Base-by-base conservation (phyloP, 495 filamentous ascomycete genomes). In the Bacidia gigantensis region DNA sequence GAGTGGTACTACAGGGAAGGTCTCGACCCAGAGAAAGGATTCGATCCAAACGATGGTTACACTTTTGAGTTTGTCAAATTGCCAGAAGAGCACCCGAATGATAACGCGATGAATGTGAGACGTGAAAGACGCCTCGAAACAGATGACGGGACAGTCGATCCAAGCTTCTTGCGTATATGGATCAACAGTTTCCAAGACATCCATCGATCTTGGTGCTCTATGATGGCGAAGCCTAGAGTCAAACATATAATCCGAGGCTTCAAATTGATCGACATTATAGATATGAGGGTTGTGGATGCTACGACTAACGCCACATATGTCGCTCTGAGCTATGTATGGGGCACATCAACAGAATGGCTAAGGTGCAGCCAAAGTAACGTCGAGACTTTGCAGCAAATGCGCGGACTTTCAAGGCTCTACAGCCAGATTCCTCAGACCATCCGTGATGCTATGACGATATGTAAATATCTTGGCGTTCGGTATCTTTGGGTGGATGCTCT, bases 401-500 rank as follows among this genome's bases (percentile, higher is more conserved):
- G 14, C 7, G 29, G 29, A 14, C 29, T 35, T 35, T 35, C 29
- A 35, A 5, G 14, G 14, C 29, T 35, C 7, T 5, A 35, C 5
- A 35, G 14, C 14, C 7, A 35, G 7, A 35, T 35, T 35, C 29
- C 29, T 14, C 22, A 26, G 20, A 64, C 60, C 12, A 57, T 64
- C 24, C 51, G 52, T 38, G 60, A 64, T 49, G 61, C 61, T 22
- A 52, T 64, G 14, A 55, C 50, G 7, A 20, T 62, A 26, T 38
- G 55, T 14, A 54, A 49, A 20, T 46, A 50, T 29, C 57, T 64
- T 14, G 61, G 54, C 14, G 40, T 62, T 41, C 26, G 46, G 35
- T 64, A 62, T 45, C 49, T 67, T 2, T 67, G 65, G 65, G 64
- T 66, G n/a, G 64, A 65, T 42, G 54, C 60, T 7, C 52, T 67